phyloP scores from a whole-genome alignment of 106 monocot species.

The Allium cepa region DNA sequence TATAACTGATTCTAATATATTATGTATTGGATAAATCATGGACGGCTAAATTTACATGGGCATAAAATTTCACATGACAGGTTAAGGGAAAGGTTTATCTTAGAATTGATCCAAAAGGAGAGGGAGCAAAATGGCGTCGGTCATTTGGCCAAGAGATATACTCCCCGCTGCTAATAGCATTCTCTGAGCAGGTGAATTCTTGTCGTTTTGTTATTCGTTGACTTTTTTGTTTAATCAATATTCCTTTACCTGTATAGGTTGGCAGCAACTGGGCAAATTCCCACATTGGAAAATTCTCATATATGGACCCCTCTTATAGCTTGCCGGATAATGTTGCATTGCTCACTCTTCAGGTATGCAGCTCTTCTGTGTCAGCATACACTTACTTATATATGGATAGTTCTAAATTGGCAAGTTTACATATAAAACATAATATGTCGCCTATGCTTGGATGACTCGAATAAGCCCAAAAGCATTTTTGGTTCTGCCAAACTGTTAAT shows the following conservation, averaged over 20 bases:
- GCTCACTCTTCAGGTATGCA: constrained; percentile 83
- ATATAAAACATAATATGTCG: too few relatives aligned
- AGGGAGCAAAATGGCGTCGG: constrained; percentile 92
- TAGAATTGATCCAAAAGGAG: constrained; percentile 73
- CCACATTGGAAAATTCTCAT: constrained; percentile 59
- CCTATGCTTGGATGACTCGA: too few relatives aligned
- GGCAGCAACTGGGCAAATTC: constrained; percentile 54
- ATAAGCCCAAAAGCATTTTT: too few relatives aligned
- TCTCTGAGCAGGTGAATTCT: constrained; percentile 62
- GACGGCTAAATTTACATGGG: too few relatives aligned
- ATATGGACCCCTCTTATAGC: constrained; percentile 80
- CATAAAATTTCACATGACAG: constrained; percentile 15
- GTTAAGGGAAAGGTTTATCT: constrained; percentile 83
- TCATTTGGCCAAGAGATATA: constrained; percentile 87
- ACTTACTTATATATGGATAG: too few relatives aligned
- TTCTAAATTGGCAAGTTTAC: too few relatives aligned
- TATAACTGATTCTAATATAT: too few relatives aligned
- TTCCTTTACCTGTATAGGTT: constrained; percentile 23
- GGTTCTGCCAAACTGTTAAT: too few relatives aligned
- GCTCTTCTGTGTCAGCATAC: too few relatives aligned
- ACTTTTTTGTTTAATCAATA: not conserved
- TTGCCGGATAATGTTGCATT: constrained; percentile 94
- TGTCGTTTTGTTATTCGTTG: constrained; percentile 1
- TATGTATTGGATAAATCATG: too few relatives aligned
- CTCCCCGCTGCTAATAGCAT: constrained; percentile 88